These are phyloP conservation scores for Calonectria multiphialidica DNA, from an alignment of 2,329 filamentous ascomycete species.

Conservation along the genomic window DNA sequence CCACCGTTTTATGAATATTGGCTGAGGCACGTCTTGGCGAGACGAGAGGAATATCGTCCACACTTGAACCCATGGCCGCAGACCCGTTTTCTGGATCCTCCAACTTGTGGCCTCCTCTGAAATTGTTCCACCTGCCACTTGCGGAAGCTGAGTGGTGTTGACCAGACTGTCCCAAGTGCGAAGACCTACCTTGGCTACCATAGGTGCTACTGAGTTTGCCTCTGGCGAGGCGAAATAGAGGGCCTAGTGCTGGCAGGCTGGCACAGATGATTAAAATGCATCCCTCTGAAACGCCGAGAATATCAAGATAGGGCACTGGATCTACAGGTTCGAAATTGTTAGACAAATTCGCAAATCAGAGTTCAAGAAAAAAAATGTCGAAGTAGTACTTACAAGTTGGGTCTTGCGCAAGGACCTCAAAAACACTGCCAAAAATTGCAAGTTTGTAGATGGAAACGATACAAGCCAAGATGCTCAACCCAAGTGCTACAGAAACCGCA, in stretches of 20 bases:
- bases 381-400: constrained; percentile 37
- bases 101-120: constrained; percentile 27
- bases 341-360: background rate
- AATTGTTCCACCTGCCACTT: constrained; percentile 30
- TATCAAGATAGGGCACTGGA: constrained; percentile 39
- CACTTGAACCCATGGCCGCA: constrained; percentile 34
- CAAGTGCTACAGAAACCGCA: constrained; percentile 38
- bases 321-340: background rate
- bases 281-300: constrained; percentile 40
- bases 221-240: constrained; percentile 35
- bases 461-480: constrained; percentile 38
- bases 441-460: constrained; percentile 43
- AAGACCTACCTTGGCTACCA: constrained; percentile 3
- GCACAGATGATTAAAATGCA: constrained; percentile 41
- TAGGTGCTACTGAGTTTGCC: constrained; percentile 29
- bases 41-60: constrained; percentile 43
- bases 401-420: constrained; percentile 35
- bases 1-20: constrained; percentile 25
- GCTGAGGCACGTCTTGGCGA: constrained; percentile 4
- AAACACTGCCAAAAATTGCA: constrained; percentile 37
- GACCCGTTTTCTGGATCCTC: constrained; percentile 36
- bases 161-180: background rate
- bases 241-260: constrained; percentile 39
- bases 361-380: background rate
- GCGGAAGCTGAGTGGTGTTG: constrained; percentile 15